A percentile compares a stretch with the other conserved stretches of the same genome.
phyloP scores from a whole-genome alignment of 768 basidiomycete genomes.

The Panaeolus papilionaceus region DNA sequence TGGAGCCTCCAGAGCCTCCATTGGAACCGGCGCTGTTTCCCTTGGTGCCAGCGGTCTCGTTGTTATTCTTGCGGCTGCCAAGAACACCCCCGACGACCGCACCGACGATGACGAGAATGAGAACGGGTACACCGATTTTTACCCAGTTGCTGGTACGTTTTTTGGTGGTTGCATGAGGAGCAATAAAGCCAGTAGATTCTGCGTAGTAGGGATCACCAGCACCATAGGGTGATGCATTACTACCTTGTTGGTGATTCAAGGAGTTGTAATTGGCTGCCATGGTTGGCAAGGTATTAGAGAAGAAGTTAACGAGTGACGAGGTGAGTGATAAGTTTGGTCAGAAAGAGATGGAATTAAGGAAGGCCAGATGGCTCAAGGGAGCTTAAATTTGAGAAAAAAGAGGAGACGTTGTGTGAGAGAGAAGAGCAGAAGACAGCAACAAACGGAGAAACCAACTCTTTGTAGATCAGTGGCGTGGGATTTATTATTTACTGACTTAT shows the following conservation, averaged over 20 bases:
- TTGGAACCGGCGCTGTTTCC: constrained; percentile 57
- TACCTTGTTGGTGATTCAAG: constrained; percentile 26
- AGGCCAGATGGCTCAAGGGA: constrained; percentile 15
- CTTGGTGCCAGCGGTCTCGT: constrained; percentile 44
- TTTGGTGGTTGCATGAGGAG: constrained; percentile 52
- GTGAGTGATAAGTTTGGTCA: constrained; percentile 17
- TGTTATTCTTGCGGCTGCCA: constrained; percentile 63
- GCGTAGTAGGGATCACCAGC: constrained; percentile 73
- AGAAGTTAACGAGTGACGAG: constrained; percentile 31
- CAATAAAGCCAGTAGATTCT: constrained; percentile 73
- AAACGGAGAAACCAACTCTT: constrained; percentile 9
- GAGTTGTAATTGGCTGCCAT: constrained; percentile 44
- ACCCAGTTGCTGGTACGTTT: constrained; percentile 74
- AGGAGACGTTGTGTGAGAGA: constrained; percentile 11
- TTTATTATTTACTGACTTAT: neutral
- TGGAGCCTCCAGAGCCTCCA: constrained; percentile 61
- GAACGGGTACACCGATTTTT: constrained; percentile 74
- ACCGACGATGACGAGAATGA: constrained; percentile 65
- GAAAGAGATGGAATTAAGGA: constrained; percentile 20
- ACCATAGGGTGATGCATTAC: constrained; percentile 39
- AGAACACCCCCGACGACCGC: constrained; percentile 83
- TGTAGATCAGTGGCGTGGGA: constrained; percentile 13
- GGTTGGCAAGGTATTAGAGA: constrained; percentile 32
- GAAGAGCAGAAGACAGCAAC: constrained; percentile 8
- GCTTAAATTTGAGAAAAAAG: neutral